Base-by-base conservation (phyloP, 2,329 filamentous ascomycete genomes). In the Diaporthe humulicola region DNA sequence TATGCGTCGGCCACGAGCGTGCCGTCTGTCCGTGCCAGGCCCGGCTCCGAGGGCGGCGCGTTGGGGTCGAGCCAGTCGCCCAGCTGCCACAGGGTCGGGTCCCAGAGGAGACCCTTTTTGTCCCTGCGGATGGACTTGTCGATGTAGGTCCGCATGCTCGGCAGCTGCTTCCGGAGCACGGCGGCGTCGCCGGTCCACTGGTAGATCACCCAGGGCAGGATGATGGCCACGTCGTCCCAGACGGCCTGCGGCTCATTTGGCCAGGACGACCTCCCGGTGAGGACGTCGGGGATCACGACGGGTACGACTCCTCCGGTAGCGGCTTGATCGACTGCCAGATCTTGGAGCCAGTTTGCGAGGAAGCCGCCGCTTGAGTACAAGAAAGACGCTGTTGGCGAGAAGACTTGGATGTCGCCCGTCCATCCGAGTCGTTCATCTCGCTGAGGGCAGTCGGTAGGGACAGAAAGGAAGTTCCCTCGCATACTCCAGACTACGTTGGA, bases 401-500 rank as follows among this genome's bases (percentile, higher is more conserved):
- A 91, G 0, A 86, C 84, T 42, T 87, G 86, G 10, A 85, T 82
- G 75, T 90, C 87, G 19, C 90, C 87, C 0, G 86, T 88, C 90
- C 89, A 89, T 17, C 87, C 87, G 3, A 90, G 79, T 0, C 88
- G 83, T 79, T 90, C 88, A 69, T 91, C 88, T 2, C 88, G 83
- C 75, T 90, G 88, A 0, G 89, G 89, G 76, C 88, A 90, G 77
- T 92, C 90, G 0, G 89, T 91, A 0, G 89, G 89, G 0, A 91
- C 80, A 0, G 85, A 86, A 2, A 91, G 76, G 77, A 92, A 91
- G 75, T 92, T 92, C 0, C 89, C 89, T 36, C 86, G 85, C 86
- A 91, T 90, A 7, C 86, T 86, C 90, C 90, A 91, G 38, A 83
- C 78, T 0, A 88, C 85, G 70, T 92, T 92, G 0, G 84, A 71